Evolutionary conservation across 225 moss, liverwort and hornwort genomes (phyloP).

Genomic region (Ulota crispa): DNA sequence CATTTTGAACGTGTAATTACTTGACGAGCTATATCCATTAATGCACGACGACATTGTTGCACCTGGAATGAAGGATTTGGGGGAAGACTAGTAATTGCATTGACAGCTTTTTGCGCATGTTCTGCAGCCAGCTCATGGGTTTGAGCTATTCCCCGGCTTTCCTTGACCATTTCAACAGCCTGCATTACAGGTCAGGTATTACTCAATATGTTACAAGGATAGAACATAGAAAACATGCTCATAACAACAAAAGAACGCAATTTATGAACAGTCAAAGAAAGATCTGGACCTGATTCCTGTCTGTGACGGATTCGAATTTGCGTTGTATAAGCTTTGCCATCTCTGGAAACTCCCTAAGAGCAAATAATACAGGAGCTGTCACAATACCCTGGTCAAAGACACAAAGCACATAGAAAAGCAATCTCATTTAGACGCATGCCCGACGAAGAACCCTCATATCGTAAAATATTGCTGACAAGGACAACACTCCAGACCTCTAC

Average conservation of each 20-base stretch:
- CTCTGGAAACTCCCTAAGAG: constrained; percentile 82
- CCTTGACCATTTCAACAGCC: constrained; percentile 87
- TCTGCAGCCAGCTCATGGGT: constrained; percentile 79
- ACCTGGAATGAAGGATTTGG: constrained; percentile 58
- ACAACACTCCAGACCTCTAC: background rate
- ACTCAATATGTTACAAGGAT: background rate
- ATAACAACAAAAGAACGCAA: background rate
- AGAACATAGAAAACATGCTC: background rate
- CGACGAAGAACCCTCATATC: background rate
- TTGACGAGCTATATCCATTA: constrained; percentile 71
- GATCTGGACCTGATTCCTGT: constrained; percentile 64
- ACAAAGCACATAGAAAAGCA: constrained; percentile 17
- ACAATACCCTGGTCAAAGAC: constrained; percentile 74
- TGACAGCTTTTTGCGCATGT: constrained; percentile 74
- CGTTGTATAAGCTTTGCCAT: constrained; percentile 71
- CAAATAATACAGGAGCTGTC: constrained; percentile 93
- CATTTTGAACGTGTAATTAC: constrained; percentile 76
- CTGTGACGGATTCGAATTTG: constrained; percentile 70
- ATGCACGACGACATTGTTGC: constrained; percentile 78
- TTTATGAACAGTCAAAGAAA: background rate
- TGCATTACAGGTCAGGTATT: constrained; percentile 30
- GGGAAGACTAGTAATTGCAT: constrained; percentile 64
- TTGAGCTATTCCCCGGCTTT: constrained; percentile 68
- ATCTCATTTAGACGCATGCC: background rate
- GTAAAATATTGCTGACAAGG: background rate